These are phyloP conservation scores for Curvularia sp. DNA, from an alignment of 2,329 filamentous ascomycete species.

Conservation along the genomic window DNA sequence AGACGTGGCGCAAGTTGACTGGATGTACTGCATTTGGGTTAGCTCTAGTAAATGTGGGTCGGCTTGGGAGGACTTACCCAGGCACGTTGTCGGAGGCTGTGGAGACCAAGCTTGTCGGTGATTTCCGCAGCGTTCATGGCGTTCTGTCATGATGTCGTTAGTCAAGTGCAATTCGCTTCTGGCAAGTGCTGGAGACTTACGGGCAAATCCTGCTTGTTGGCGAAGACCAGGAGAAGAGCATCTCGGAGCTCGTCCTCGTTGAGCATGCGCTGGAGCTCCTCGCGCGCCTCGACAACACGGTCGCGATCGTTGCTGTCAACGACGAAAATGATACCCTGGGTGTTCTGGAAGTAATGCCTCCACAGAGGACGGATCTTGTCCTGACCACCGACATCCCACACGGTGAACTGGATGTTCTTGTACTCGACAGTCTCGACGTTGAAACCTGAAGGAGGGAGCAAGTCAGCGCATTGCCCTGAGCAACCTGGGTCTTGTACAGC, in stretches of 20 bases:
- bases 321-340: slow-evolving; percentile 97
- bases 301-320: slow-evolving; percentile 93
- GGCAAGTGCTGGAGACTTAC: slow-evolving; percentile 59
- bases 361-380: slow-evolving; percentile 98
- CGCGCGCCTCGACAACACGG: slow-evolving; percentile 89
- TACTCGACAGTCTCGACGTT: slow-evolving; percentile 99
- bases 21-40: slow-evolving; percentile 75
- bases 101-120: slow-evolving; percentile 99
- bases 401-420: slow-evolving; percentile 99
- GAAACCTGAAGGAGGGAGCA: slow-evolving; percentile 64
- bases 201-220: slow-evolving; percentile 96
- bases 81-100: slow-evolving; percentile 96
- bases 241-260: slow-evolving; percentile 98
- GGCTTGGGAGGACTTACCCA: slow-evolving; percentile 74
- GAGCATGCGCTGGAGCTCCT: slow-evolving; percentile 95
- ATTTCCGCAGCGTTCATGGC: slow-evolving; percentile 99
- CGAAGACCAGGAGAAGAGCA: slow-evolving; percentile 90
- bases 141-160: slow-evolving; percentile 66
- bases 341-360: slow-evolving; percentile 97
- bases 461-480: slow-evolving; percentile 34
- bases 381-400: slow-evolving; percentile 98
- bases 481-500: slow-evolving; percentile 10
- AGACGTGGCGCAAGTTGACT: slow-evolving; percentile 98
- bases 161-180: slow-evolving; percentile 7
- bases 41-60: slow-evolving; percentile 19